phyloP scores from a whole-genome alignment of 2,329 filamentous ascomycete genomes.

The Alternaria sp. region DNA sequence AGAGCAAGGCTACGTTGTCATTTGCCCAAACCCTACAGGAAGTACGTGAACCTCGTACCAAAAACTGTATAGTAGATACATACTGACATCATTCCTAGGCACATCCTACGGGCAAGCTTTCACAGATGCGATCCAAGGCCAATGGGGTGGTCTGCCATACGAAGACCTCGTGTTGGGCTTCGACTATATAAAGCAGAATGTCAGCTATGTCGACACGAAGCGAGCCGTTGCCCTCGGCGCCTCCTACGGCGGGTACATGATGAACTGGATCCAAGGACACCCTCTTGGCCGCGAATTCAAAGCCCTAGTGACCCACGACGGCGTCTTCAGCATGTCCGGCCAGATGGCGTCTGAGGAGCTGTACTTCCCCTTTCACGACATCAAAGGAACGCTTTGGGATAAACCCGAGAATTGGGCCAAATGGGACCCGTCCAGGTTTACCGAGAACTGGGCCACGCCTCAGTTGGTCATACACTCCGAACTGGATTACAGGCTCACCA shows the following conservation, averaged over 20 bases:
- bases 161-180: conserved; percentile 80
- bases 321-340: conserved; percentile 71
- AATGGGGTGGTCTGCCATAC: conserved; percentile 89
- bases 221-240: conserved; percentile 77
- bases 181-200: conserved; percentile 71
- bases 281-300: conserved; percentile 83
- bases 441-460: conserved; percentile 80
- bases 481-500: conserved; percentile 84
- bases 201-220: conserved; percentile 71
- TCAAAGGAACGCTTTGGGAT: conserved; percentile 45
- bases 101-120: conserved; percentile 79
- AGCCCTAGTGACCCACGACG: conserved; percentile 87
- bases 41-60: no score
- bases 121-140: conserved; percentile 74
- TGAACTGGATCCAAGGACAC: conserved; percentile 89
- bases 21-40: conserved; percentile 83
- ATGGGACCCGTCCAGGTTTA: conserved; percentile 64
- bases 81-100: not conserved
- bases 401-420: conserved; percentile 58
- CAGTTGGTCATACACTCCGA: conserved; percentile 90
- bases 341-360: conserved; percentile 59
- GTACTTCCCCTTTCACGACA: conserved; percentile 59
- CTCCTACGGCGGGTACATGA: conserved; percentile 54
- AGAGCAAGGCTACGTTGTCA: conserved; percentile 84
- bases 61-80: no score